Evolutionary conservation across 768 basidiomycete genomes (phyloP).

Genomic region (Mycena pura): DNA sequence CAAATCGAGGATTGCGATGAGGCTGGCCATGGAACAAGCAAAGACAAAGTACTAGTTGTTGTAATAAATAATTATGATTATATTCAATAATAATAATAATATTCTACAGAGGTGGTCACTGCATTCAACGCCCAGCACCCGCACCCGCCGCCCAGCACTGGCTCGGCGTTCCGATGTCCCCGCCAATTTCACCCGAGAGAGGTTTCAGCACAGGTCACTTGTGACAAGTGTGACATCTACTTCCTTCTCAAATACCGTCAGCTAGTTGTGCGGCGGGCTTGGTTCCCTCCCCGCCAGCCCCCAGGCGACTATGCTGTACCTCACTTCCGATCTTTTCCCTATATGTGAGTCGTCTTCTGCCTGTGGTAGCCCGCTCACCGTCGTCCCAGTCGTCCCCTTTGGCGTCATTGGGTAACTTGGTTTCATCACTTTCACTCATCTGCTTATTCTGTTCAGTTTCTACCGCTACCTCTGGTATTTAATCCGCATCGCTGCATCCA

Average conservation of each 20-base stretch:
- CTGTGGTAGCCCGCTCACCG: slow-evolving; percentile 25
- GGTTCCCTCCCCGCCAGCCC: neutral
- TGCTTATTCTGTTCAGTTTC: slow-evolving; percentile 58
- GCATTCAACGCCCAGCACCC: no score
- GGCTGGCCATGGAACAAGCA: slow-evolving; percentile 50
- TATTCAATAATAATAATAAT: no score
- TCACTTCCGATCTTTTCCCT: slow-evolving; percentile 90
- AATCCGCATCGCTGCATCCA: slow-evolving; percentile 81
- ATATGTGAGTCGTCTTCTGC: slow-evolving; percentile 67
- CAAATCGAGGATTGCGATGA: slow-evolving; percentile 95
- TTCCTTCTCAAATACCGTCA: slow-evolving; percentile 1
- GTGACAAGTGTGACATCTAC: neutral
- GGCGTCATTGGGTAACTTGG: slow-evolving; percentile 76
- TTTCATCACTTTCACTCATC: neutral
- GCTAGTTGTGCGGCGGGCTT: slow-evolving; percentile 14
- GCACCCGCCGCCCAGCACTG: no score
- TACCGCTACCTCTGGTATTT: slow-evolving; percentile 94
- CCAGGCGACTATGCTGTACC: slow-evolving; percentile 69
- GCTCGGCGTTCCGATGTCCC: no score
- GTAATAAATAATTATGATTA: neutral
- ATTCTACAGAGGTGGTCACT: no score
- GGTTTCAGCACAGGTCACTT: no score
- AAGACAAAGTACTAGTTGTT: neutral
- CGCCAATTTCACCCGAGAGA: no score
- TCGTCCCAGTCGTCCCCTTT: slow-evolving; percentile 78